Evolutionary conservation across 176 grass and related monocot genomes (phyloP).

Genomic region (Cymbopogon citratus): DNA sequence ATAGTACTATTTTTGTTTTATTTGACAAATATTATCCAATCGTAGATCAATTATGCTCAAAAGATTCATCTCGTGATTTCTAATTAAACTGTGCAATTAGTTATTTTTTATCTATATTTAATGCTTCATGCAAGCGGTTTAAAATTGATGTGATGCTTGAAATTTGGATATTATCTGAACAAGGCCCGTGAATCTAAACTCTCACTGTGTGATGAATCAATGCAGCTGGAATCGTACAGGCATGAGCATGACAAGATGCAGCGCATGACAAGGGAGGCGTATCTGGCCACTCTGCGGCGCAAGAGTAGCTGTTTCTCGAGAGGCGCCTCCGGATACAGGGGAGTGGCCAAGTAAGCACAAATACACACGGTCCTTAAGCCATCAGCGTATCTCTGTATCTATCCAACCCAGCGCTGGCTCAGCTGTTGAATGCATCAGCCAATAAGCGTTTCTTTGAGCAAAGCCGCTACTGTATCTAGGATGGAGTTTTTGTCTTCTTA

Average conservation of each 20-base stretch:
- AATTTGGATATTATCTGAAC: too few species aligned
- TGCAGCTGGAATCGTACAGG: conserved; percentile 56
- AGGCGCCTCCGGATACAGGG: conserved; percentile 71
- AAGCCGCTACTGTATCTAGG: background rate
- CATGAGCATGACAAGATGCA: conserved; percentile 64
- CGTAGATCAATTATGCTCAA: too few species aligned
- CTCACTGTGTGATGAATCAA: background rate
- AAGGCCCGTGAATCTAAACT: background rate
- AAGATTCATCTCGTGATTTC: too few species aligned
- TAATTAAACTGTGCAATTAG: too few species aligned
- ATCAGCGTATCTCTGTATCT: background rate
- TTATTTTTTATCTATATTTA: too few species aligned
- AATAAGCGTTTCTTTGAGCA: background rate
- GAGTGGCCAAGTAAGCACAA: conserved; percentile 54
- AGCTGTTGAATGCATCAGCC: background rate
- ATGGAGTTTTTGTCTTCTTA: background rate
- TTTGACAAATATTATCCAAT: too few species aligned
- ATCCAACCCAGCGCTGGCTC: background rate
- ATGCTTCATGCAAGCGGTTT: too few species aligned
- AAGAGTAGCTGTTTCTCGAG: conserved; percentile 76
- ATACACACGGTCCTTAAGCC: background rate
- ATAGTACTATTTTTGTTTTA: too few species aligned
- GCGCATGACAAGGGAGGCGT: conserved; percentile 51
- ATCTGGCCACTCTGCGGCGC: conserved; percentile 53
- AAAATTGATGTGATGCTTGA: too few species aligned